These are phyloP conservation scores for Umbelopsis isabellina DNA, from an alignment of 192 early-diverging fungal genomes.

Conservation along the genomic window DNA sequence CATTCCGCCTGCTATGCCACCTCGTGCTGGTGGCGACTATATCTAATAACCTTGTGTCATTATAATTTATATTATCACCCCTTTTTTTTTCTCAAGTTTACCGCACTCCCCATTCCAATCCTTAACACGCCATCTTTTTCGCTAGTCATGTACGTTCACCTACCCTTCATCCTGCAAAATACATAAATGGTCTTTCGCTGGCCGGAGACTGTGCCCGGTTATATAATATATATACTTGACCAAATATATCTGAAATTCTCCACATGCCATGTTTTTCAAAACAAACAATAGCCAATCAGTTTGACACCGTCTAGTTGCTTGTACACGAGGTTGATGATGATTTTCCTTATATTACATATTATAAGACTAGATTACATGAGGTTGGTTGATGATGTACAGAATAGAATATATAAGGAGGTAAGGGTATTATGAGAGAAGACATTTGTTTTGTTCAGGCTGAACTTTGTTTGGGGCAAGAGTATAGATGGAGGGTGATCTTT, in stretches of 20 bases:
- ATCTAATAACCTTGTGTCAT: neutral
- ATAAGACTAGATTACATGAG: conserved; percentile 11
- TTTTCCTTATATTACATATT: conserved; percentile 8
- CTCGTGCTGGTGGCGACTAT: conserved; percentile 11
- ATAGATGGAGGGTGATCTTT: conserved; percentile 2
- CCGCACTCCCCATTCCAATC: neutral
- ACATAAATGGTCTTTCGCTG: conserved; percentile 9
- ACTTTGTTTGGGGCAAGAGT: neutral
- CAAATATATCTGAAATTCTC: too few species aligned
- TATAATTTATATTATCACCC: neutral
- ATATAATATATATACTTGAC: too few species aligned
- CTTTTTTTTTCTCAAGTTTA: neutral
- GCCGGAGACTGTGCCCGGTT: neutral
- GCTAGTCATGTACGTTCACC: neutral
- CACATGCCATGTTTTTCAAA: too few species aligned
- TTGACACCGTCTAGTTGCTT: neutral
- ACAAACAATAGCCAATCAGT: neutral
- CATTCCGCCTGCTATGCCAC: neutral
- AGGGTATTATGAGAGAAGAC: conserved; percentile 11
- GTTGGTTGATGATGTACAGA: conserved; percentile 9
- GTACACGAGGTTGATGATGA: neutral
- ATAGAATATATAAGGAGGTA: neutral
- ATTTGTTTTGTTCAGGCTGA: neutral
- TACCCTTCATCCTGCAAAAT: too few species aligned
- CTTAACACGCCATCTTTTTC: neutral